phyloP scores from a whole-genome alignment of 176 grass and related monocot genomes.

The Aegilops tauschii region DNA sequence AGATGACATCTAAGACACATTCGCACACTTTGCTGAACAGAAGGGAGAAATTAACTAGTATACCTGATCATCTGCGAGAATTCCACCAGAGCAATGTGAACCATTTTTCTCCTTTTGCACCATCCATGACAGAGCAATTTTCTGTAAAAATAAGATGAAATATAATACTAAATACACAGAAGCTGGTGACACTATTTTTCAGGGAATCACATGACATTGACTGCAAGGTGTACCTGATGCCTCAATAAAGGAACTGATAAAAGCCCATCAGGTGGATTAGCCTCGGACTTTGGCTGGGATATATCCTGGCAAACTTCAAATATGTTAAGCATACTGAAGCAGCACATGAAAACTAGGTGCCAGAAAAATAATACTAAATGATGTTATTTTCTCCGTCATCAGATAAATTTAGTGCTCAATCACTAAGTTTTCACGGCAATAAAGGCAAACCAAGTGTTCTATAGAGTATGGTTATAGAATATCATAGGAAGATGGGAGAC shows the following conservation, averaged over 20 bases:
- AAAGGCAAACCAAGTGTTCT: background rate
- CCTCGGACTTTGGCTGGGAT: conserved; percentile 79
- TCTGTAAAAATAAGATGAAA: conserved; percentile 44
- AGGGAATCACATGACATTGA: conserved; percentile 9
- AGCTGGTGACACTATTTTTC: conserved; percentile 10
- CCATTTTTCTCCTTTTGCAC: conserved; percentile 82
- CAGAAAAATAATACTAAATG: conserved; percentile 11
- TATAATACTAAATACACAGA: conserved; percentile 24
- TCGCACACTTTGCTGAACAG: conserved; percentile 15
- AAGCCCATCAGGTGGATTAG: conserved; percentile 80
- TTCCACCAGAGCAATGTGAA: conserved; percentile 81
- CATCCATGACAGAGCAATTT: conserved; percentile 98
- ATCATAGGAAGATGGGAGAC: background rate
- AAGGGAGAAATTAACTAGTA: background rate
- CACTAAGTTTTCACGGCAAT: background rate
- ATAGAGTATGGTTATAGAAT: background rate
- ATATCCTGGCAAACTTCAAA: conserved; percentile 66
- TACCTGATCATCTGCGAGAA: conserved; percentile 99
- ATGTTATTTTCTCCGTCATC: background rate
- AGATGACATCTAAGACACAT: conserved; percentile 27
- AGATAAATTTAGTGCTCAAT: background rate
- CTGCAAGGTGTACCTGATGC: conserved; percentile 65
- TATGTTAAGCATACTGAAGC: conserved; percentile 35
- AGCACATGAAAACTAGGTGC: conserved; percentile 21
- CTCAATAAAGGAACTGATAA: conserved; percentile 87